phyloP scores from a whole-genome alignment of 2,329 filamentous ascomycete genomes.

The Elsinoe fawcettii region DNA sequence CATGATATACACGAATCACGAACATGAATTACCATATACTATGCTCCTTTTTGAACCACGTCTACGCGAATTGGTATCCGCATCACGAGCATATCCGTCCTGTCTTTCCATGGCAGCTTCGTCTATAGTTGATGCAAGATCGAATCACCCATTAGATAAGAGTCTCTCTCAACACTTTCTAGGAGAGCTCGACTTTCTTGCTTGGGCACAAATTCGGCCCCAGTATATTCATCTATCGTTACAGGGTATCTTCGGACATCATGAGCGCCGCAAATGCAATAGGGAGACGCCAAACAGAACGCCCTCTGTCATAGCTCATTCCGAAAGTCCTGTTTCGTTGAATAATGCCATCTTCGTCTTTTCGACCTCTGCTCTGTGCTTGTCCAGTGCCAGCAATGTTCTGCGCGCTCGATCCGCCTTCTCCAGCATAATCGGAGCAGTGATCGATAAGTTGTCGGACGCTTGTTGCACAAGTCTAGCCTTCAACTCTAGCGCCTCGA shows the following conservation, averaged over 20 bases:
- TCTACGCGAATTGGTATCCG: too few relatives aligned
- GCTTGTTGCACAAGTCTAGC: background rate
- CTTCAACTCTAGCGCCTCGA: background rate
- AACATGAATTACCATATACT: too few relatives aligned
- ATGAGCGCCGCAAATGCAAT: background rate
- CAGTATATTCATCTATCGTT: background rate
- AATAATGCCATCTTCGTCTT: background rate
- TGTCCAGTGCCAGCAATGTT: background rate
- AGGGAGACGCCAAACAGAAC: too few relatives aligned
- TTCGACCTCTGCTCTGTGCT: background rate
- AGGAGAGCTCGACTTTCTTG: background rate
- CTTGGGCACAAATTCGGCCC: background rate
- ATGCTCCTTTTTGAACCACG: too few relatives aligned
- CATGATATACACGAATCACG: background rate
- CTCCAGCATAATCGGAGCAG: background rate
- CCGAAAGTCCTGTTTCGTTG: background rate
- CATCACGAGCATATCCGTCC: conserved; percentile 22
- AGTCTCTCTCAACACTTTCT: background rate
- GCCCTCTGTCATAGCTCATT: background rate
- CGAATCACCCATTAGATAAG: conserved; percentile 12
- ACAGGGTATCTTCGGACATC: background rate
- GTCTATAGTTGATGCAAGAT: conserved; percentile 22
- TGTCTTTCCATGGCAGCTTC: conserved; percentile 19
- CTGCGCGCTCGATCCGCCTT: background rate
- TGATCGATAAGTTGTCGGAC: background rate